Evolutionary conservation across 345 rosid species (phyloP), one percentile per base, ranked within the genome.

Genomic region (Camelina sativa): DNA sequence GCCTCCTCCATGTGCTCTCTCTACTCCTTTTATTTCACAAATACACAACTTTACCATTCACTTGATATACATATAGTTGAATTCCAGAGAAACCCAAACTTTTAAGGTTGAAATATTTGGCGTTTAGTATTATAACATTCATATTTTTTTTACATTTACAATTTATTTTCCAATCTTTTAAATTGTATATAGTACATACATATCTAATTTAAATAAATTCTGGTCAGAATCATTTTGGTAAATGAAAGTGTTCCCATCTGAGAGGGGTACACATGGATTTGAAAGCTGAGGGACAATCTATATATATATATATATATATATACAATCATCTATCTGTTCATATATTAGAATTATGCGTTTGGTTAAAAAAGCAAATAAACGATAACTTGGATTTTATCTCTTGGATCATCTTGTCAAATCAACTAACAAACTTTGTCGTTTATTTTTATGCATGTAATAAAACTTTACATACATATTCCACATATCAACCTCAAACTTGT

Each of bases 371-470:
- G 30, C 4, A 28, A 4, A 47, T 65, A 22, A 46, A 73, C 13
- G 25, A 55, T 37, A 8, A 34, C 72, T 66, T 65, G 65, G 72
- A 56, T 34, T 46, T 73, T 74, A 57, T 47, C 72, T 47, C 51
- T 57, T 54, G 72, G 78, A 58, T 74, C 72, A 58, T 74, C 72
- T 37, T 74, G 72, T 57, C 72, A 74, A 28, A 66, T 74, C 78
- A 74, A 25, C 66, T 57, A 35, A 12, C 23, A 12, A 65, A 38
- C 6, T 48, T 67, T 59, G 73, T 75, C 73, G 67, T 67, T 48
- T 74, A 7, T 66, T 1, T 23, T 23, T 25, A 17, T 56, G 34
- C 35, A 1, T 32, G 35, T 32, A 32, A 32, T 32, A 32, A 32
- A 32, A 32, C 0, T 6, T 32, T 38, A 38, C 12, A 38, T 38